These are phyloP conservation scores for Hypoxylon sp. DNA, from an alignment of 2,329 filamentous ascomycete genomes.

Conservation along the genomic window DNA sequence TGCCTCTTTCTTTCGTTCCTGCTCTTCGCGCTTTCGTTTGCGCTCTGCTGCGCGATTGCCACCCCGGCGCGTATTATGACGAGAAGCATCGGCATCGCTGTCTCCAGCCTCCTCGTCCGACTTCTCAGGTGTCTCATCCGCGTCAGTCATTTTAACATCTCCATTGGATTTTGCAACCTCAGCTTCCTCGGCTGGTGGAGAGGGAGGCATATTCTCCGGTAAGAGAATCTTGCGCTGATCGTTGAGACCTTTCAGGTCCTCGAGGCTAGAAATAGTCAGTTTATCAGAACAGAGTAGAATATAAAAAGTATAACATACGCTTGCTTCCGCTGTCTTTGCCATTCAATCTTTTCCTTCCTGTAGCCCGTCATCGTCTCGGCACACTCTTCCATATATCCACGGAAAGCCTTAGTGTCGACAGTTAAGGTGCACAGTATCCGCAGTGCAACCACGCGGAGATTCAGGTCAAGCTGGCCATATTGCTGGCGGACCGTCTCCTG, in stretches of 20 bases:
- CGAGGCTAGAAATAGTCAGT: conserved; percentile 60
- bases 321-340: conserved; percentile 79
- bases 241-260: conserved; percentile 75
- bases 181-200: conserved; percentile 56
- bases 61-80: conserved; percentile 65
- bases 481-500: conserved; percentile 75
- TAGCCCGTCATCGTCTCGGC: conserved; percentile 93
- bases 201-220: conserved; percentile 75
- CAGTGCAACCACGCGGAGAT: conserved; percentile 79
- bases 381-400: conserved; percentile 90
- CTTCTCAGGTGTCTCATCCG: conserved; percentile 68
- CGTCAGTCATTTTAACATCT: conserved; percentile 69
- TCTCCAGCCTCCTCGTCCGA: conserved; percentile 71
- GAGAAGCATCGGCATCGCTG: conserved; percentile 67
- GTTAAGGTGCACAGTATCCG: conserved; percentile 89
- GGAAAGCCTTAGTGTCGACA: conserved; percentile 83
- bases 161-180: conserved; percentile 61
- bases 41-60: conserved; percentile 75
- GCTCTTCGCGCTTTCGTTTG: conserved; percentile 79
- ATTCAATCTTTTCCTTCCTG: conserved; percentile 94
- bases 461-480: conserved; percentile 82
- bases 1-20: conserved; percentile 73
- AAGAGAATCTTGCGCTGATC: conserved; percentile 77
- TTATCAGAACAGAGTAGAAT: conserved; percentile 1
- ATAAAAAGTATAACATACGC: conserved; percentile 56